Evolutionary conservation across 2,329 filamentous ascomycete species (phyloP).

Genomic region (Nemania abortiva): DNA sequence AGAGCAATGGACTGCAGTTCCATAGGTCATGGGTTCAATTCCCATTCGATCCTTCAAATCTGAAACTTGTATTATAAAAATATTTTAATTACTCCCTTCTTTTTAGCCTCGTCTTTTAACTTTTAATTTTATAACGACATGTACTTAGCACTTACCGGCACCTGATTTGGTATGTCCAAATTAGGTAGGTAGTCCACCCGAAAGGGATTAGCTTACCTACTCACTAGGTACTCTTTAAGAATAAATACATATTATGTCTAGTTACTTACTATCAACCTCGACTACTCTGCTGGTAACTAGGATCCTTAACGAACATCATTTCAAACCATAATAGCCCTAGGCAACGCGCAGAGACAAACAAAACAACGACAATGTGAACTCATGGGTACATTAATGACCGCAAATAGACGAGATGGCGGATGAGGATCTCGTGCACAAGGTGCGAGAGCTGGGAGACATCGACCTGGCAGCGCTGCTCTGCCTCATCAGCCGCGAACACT

Average conservation of each 20-base stretch:
- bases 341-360: background rate
- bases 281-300: no score
- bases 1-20: slow-evolving; percentile 39
- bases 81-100: no score
- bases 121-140: no score
- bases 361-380: slow-evolving; percentile 29
- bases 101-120: no score
- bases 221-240: no score
- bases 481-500: slow-evolving; percentile 85
- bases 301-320: no score
- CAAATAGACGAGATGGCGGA: slow-evolving; percentile 65
- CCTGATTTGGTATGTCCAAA: no score
- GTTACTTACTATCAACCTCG: no score
- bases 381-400: slow-evolving; percentile 36
- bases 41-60: slow-evolving; percentile 36
- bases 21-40: slow-evolving; percentile 40
- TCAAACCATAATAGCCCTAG: background rate
- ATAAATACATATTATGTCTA: no score
- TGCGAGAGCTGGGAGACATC: slow-evolving; percentile 85
- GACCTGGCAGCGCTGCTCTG: slow-evolving; percentile 88
- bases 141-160: no score
- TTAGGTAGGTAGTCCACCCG: no score
- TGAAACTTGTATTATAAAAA: no score
- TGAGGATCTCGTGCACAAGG: slow-evolving; percentile 72
- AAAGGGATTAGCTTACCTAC: background rate